phyloP scores from a whole-genome alignment of 306 rosid genomes.

The Cicer bijugum region DNA sequence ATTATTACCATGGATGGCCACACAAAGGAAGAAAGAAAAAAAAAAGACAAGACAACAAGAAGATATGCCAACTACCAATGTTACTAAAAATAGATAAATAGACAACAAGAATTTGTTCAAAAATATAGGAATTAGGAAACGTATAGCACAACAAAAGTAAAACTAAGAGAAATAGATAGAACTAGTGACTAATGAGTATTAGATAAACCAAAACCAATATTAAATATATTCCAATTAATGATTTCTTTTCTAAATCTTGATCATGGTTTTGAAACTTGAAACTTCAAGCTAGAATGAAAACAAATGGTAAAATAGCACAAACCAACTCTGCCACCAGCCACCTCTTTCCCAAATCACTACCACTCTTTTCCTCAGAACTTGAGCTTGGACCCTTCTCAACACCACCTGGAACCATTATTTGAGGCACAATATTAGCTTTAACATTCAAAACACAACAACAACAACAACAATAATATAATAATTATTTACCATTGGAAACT shows the following conservation, averaged over 20 bases:
- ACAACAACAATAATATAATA: not conserved
- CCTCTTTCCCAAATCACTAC: slow-evolving; percentile 47
- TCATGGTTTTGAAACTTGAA: slow-evolving; percentile 43
- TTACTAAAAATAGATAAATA: slow-evolving; percentile 2
- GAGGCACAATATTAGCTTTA: slow-evolving; percentile 10
- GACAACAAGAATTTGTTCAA: slow-evolving; percentile 16
- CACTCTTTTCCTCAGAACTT: slow-evolving; percentile 50
- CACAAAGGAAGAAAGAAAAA: slow-evolving; percentile 5
- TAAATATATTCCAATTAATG: slow-evolving; percentile 8
- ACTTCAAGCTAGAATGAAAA: slow-evolving; percentile 48
- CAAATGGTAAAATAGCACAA: slow-evolving; percentile 44
- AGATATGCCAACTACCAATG: not conserved
- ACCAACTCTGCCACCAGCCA: slow-evolving; percentile 46
- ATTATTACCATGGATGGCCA: not conserved
- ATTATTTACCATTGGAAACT: slow-evolving; percentile 47
- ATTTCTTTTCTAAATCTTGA: not conserved
- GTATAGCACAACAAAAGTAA: not conserved
- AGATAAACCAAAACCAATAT: not conserved
- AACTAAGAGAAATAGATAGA: not conserved
- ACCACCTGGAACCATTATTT: slow-evolving; percentile 40
- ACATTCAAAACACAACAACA: slow-evolving; percentile 1
- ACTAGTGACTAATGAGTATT: not conserved
- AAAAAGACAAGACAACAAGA: slow-evolving; percentile 2
- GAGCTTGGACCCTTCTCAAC: slow-evolving; percentile 47
- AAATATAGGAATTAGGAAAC: slow-evolving; percentile 17